Percentiles rank a stretch among this genome's conserved stretches.
Evolutionary conservation across 2,329 filamentous ascomycete species (phyloP).

Genomic region (Penicillium sp.): DNA sequence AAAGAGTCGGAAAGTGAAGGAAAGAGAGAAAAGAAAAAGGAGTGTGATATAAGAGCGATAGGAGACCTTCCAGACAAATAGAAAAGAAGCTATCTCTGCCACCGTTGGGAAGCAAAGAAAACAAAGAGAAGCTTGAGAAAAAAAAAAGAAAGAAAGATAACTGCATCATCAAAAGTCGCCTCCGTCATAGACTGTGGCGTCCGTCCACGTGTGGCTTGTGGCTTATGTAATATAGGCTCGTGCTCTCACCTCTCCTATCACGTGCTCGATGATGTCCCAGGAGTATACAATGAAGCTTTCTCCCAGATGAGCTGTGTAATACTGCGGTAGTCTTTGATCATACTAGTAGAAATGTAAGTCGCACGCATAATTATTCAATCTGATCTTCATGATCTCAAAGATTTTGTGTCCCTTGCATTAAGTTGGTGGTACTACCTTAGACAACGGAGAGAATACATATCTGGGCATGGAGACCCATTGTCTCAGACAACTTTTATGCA

Average conservation of each 20-base stretch:
- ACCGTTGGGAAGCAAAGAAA: conserved; percentile 8
- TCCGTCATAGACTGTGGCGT: conserved; percentile 30
- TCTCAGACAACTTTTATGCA: no score
- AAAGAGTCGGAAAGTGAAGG: conserved; percentile 6
- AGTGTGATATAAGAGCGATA: conserved; percentile 12
- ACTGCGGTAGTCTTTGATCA: not conserved
- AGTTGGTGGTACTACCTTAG: no score
- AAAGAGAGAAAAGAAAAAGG: conserved; percentile 4
- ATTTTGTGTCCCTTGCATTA: no score
- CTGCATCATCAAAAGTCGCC: conserved; percentile 25
- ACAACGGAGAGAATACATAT: no score
- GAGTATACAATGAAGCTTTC: not conserved
- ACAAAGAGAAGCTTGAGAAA: conserved; percentile 9
- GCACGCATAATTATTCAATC: not conserved
- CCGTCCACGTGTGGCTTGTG: conserved; percentile 3
- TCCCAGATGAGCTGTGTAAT: not conserved
- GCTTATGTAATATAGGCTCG: not conserved
- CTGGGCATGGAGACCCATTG: no score
- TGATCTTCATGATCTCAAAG: not conserved
- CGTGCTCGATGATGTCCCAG: not conserved
- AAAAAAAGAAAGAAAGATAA: conserved; percentile 11
- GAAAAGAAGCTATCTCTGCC: conserved; percentile 1
- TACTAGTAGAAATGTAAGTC: not conserved
- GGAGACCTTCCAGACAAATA: conserved; percentile 10
- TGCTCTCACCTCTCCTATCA: not conserved